These are phyloP conservation scores for Salvia rosmarinus DNA, from an alignment of 257 asterid genomes.

Conservation along the genomic window DNA sequence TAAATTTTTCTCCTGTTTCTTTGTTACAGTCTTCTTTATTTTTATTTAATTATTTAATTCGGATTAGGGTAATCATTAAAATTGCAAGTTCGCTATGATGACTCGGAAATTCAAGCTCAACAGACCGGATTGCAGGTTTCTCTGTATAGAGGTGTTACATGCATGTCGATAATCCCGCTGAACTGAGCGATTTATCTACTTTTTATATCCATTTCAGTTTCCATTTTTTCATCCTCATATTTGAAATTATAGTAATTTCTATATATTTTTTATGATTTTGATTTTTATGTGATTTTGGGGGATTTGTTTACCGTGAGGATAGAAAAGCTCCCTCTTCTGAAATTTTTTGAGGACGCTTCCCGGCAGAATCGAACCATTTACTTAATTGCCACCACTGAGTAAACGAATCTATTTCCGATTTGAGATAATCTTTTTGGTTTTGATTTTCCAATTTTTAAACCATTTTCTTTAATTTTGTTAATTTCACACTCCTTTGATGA, in stretches of 20 bases:
- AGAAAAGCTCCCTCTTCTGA: constrained; percentile 95
- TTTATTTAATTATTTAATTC: too few relatives aligned
- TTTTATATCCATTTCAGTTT: background rate
- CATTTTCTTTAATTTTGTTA: background rate
- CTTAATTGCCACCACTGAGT: constrained; percentile 67
- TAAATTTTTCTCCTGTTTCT: too few relatives aligned
- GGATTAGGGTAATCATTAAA: too few relatives aligned
- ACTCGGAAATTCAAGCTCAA: constrained; percentile 38
- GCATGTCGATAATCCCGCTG: constrained; percentile 73
- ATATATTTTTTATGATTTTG: background rate
- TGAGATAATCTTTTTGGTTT: too few relatives aligned
- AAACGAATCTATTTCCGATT: constrained; percentile 14
- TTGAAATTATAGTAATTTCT: background rate
- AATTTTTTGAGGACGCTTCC: constrained; percentile 58
- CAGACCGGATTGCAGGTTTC: constrained; percentile 37
- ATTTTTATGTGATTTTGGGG: background rate
- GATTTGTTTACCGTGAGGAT: constrained; percentile 62
- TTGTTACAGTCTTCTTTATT: too few relatives aligned
- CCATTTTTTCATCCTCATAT: background rate
- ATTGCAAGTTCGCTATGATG: constrained; percentile 17
- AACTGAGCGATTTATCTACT: constrained; percentile 65
- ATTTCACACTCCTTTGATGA: constrained; percentile 30
- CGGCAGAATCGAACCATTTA: constrained; percentile 94
- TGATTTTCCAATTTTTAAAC: background rate
- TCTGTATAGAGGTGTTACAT: background rate